Conservation (phyloP, 352 stramenopile species). For the Phytophthora idaei region DNA sequence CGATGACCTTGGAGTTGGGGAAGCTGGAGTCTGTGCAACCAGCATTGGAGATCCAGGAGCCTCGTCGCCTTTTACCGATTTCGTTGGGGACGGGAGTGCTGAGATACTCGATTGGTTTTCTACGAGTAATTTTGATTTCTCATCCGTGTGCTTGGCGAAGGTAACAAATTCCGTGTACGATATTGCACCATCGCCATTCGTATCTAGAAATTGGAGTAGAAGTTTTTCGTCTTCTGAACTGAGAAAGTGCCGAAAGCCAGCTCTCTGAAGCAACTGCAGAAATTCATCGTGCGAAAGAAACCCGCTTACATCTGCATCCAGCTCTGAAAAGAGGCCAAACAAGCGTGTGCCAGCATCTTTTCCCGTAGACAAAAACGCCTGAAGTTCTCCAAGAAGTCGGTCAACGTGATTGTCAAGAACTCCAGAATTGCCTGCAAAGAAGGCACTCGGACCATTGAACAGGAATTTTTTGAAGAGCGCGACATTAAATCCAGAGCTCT, state of each 20-base stretch:
- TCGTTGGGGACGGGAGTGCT: slow-evolving; percentile 24
- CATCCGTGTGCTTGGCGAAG: slow-evolving; percentile 57
- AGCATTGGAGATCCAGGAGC: slow-evolving; percentile 13
- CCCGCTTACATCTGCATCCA: slow-evolving; percentile 59
- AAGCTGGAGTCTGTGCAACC: slow-evolving; percentile 2
- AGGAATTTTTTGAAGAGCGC: slow-evolving; percentile 63
- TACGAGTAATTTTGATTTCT: slow-evolving; percentile 38
- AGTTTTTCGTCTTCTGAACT: slow-evolving; percentile 65
- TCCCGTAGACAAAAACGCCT: slow-evolving; percentile 59
- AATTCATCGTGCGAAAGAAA: slow-evolving; percentile 70
- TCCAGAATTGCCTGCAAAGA: slow-evolving; percentile 48
- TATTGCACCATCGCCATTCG: slow-evolving; percentile 63
- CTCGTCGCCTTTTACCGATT: slow-evolving; percentile 21
- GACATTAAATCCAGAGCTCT: slow-evolving; percentile 54
- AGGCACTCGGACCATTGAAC: slow-evolving; percentile 47
- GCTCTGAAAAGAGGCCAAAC: slow-evolving; percentile 56
- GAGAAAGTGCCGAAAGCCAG: slow-evolving; percentile 65
- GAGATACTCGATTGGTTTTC: slow-evolving; percentile 25
- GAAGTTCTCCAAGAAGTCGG: slow-evolving; percentile 61
- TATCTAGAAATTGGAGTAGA: slow-evolving; percentile 74
- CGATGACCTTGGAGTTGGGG: slow-evolving; percentile 14
- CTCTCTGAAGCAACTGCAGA: slow-evolving; percentile 64
- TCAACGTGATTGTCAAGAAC: slow-evolving; percentile 62
- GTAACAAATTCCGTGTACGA: slow-evolving; percentile 72
- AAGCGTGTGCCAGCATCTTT: slow-evolving; percentile 57